These are phyloP conservation scores for Batkoa obscura DNA, from an alignment of 371 early-diverging fungal genomes.

Conservation along the genomic window DNA sequence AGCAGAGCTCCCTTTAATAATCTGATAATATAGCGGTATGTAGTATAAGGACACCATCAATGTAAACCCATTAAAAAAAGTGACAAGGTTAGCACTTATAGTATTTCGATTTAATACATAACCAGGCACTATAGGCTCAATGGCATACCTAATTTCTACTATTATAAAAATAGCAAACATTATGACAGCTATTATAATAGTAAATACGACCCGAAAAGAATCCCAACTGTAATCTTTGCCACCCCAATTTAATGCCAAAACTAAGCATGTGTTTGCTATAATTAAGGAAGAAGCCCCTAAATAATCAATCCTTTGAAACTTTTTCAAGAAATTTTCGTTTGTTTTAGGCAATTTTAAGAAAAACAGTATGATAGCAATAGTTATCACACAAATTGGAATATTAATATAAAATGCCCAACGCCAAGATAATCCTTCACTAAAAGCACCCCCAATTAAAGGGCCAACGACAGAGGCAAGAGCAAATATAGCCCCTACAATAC, in stretches of 20 bases:
- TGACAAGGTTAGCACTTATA: constrained; percentile 20
- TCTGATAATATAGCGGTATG: constrained; percentile 26
- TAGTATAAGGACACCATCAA: constrained; percentile 45
- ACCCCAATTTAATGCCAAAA: constrained; percentile 48
- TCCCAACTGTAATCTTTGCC: constrained; percentile 21
- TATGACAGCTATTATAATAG: constrained; percentile 23
- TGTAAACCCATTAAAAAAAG: constrained; percentile 22
- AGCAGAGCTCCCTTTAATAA: constrained; percentile 32
- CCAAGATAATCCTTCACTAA: constrained; percentile 22
- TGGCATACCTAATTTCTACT: constrained; percentile 32
- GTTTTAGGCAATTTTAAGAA: constrained; percentile 13
- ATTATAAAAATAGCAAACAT: constrained; percentile 25
- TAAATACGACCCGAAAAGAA: constrained; percentile 23
- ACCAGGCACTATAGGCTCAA: constrained; percentile 32
- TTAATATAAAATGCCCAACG: constrained; percentile 28
- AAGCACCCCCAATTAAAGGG: constrained; percentile 24
- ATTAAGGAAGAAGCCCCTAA: constrained; percentile 15
- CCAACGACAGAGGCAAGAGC: constrained; percentile 19
- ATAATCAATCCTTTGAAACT: constrained; percentile 15
- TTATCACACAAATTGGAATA: constrained; percentile 13
- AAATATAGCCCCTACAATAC: constrained; percentile 12
- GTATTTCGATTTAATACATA: constrained; percentile 22
- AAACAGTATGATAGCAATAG: constrained; percentile 11
- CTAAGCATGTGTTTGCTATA: neutral
- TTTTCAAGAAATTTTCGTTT: constrained; percentile 12